Base-by-base conservation (phyloP, 2,329 filamentous ascomycete genomes). In the Byssothecium circinans region DNA sequence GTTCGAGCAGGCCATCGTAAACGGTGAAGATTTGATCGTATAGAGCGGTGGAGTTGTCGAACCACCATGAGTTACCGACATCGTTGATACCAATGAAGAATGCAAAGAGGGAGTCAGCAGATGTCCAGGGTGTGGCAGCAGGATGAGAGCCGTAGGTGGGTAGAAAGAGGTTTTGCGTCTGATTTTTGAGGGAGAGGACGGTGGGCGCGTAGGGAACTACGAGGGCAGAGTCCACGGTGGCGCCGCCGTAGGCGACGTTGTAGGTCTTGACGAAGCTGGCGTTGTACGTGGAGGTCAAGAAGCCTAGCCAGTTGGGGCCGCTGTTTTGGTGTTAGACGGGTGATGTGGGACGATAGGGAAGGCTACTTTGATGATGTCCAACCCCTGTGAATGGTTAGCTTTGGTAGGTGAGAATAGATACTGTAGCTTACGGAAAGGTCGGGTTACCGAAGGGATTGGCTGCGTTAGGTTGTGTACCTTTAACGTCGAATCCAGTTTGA, bases 391-490 rank as follows among this genome's bases (percentile, higher is more conserved):
- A 20, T 15, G 15, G 34, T 61, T 36, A 57, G 47, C 38, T 17
- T 5, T 8, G 34, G 10, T 1, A 7, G 35, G 17, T 18, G 32
- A 18, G 2, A 17, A 17, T 8, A 25, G 2, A 15, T 25, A 19
- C 11, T 15, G 19, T 11, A 8, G 14, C 58, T 49, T 59, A 67
- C 60, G 77, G 79, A 52, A 80, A 81, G 0, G 71, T 39, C 0
- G 84, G 84, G 57, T 87, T 87, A 0, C 84, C 83, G 52, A 86
- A 71, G 0, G 83, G 81, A 57, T 84, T 82, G 5, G 68, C 65
- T 4, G 72, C 53, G 7, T 74, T 78, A 1, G 84, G 82, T 30
- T 82, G 76, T 0, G 74, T 66, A 18, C 74, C 72, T 10, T 69
- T 75, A 34, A 78, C 69, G 49, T 83, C 69, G 67, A 87, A 87